These are phyloP conservation scores for Trichoderma sp. DNA, from an alignment of 2,329 filamentous ascomycete genomes.

Conservation along the genomic window DNA sequence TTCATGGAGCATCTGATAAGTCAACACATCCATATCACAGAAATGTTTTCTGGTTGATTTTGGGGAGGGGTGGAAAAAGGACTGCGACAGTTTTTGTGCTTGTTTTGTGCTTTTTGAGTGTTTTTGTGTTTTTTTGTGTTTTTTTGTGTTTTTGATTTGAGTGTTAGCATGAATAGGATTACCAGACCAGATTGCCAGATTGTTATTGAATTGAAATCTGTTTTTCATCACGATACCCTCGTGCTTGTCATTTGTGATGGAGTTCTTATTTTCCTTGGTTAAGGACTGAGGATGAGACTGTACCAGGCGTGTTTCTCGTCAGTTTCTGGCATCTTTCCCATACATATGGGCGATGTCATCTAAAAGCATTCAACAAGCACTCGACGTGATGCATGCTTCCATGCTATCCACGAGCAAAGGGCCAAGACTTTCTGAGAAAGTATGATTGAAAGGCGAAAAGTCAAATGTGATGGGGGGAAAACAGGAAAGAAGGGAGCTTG, in stretches of 20 bases:
- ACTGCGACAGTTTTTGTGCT: neutral
- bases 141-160: neutral
- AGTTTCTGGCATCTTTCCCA: neutral
- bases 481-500: neutral
- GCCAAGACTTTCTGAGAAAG: neutral
- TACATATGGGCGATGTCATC: neutral
- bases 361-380: neutral
- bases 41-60: neutral
- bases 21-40: neutral
- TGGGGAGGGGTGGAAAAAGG: neutral
- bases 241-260: neutral
- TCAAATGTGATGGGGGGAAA: neutral
- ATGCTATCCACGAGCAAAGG: neutral
- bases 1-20: neutral
- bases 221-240: neutral
- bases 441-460: neutral
- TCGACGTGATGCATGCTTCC: neutral
- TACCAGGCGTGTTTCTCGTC: neutral
- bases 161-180: slow-evolving; percentile 9
- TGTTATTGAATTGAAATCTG: slow-evolving; percentile 16
- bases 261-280: neutral
- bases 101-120: neutral
- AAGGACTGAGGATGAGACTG: neutral
- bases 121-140: too few relatives aligned
- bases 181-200: slow-evolving; percentile 12